Conservation (phyloP, 1,284 basidiomycete species). For the Wolfiporia cocos region DNA sequence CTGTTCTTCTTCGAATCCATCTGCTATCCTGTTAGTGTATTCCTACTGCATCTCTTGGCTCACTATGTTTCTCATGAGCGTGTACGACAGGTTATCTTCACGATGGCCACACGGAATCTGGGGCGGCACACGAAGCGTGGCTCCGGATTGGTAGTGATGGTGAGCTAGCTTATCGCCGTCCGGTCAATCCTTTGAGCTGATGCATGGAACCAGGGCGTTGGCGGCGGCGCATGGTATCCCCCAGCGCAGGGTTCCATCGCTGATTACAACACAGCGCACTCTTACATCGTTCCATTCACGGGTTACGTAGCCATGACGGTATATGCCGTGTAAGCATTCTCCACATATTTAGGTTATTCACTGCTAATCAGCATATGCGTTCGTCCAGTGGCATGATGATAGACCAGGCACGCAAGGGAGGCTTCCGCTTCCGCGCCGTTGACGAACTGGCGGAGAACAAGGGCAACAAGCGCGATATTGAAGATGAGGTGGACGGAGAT, state of each 20-base stretch:
- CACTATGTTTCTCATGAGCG: conserved; percentile 1
- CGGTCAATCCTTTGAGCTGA: conserved; percentile 10
- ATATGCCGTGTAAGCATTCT: conserved; percentile 48
- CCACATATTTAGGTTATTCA: conserved; percentile 1
- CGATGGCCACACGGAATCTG: conserved; percentile 64
- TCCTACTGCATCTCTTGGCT: not conserved
- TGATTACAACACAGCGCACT: conserved; percentile 44
- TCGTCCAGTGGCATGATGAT: conserved; percentile 43
- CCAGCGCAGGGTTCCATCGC: conserved; percentile 66
- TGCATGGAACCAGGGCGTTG: conserved; percentile 42
- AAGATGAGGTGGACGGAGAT: conserved; percentile 4
- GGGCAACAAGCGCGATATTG: conserved; percentile 10
- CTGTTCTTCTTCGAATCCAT: conserved; percentile 79
- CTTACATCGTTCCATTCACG: conserved; percentile 55
- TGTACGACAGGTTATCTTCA: conserved; percentile 52
- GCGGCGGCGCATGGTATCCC: conserved; percentile 74
- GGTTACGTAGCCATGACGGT: conserved; percentile 54
- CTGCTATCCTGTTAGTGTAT: conserved; percentile 49
- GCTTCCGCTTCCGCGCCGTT: conserved; percentile 45
- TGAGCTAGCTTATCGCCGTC: conserved; percentile 11
- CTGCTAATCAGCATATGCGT: not conserved
- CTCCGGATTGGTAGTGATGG: conserved; percentile 67
- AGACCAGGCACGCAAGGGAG: conserved; percentile 39
- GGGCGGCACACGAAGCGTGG: conserved; percentile 67
- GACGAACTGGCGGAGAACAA: conserved; percentile 31